Percentiles rank a stretch among this genome's conserved stretches.
phyloP scores from a whole-genome alignment of 768 basidiomycete genomes.

The Tremella yokohamensis region DNA sequence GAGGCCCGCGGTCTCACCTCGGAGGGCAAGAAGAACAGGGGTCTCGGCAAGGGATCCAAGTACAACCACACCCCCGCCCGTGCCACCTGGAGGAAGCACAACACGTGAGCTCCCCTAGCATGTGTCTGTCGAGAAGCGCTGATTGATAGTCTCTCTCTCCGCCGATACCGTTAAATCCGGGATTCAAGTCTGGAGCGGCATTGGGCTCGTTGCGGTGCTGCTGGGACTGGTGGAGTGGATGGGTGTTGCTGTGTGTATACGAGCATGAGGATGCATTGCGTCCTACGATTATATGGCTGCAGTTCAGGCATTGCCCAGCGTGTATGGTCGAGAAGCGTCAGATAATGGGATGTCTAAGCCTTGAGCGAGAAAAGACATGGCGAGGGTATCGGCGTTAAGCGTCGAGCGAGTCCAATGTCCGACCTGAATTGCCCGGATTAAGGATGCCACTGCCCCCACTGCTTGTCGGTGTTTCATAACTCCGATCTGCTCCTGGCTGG shows the following conservation, averaged over 20 bases:
- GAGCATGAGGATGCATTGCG: not conserved
- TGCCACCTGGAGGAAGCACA: slow-evolving; percentile 96
- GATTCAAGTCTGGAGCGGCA: too few relatives aligned
- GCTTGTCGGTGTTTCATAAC: too few relatives aligned
- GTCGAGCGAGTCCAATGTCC: too few relatives aligned
- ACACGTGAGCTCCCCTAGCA: slow-evolving; percentile 57
- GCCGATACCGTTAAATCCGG: slow-evolving; percentile 51
- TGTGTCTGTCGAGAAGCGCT: not conserved
- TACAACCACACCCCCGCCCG: slow-evolving; percentile 88
- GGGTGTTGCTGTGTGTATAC: not conserved
- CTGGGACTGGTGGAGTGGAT: slow-evolving; percentile 1
- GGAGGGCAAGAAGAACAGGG: slow-evolving; percentile 97
- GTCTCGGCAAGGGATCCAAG: slow-evolving; percentile 89
- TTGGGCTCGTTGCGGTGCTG: slow-evolving; percentile 6
- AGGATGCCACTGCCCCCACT: too few relatives aligned
- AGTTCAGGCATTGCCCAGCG: too few relatives aligned
- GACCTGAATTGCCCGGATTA: too few relatives aligned
- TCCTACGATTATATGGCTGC: too few relatives aligned
- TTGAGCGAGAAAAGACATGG: too few relatives aligned
- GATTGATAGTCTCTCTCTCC: slow-evolving; percentile 47
- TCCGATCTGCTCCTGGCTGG: too few relatives aligned
- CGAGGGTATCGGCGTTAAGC: too few relatives aligned
- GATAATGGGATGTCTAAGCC: too few relatives aligned
- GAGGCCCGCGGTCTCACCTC: slow-evolving; percentile 97
- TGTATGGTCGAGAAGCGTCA: too few relatives aligned